These are phyloP conservation scores for Pyrus communis DNA, from an alignment of 306 rosid genomes.

Conservation along the genomic window DNA sequence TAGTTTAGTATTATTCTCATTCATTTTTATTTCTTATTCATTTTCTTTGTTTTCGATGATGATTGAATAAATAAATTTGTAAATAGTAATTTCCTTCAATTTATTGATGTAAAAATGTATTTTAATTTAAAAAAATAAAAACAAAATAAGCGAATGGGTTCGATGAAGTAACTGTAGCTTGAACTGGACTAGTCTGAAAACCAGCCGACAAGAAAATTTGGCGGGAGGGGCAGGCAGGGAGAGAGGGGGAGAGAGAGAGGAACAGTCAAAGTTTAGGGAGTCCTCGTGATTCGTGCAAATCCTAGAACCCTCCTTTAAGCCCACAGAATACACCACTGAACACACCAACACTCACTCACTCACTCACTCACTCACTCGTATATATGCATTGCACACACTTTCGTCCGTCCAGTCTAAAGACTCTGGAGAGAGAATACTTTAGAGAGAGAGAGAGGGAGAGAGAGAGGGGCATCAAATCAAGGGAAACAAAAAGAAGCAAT, in stretches of 20 bases:
- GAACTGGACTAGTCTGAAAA: not conserved
- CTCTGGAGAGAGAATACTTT: not conserved
- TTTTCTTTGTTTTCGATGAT: no score
- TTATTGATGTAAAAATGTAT: not conserved
- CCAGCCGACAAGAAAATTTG: not conserved
- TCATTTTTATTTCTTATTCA: no score
- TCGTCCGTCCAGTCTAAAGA: not conserved
- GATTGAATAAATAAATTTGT: no score
- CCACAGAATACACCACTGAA: not conserved
- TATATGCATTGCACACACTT: not conserved
- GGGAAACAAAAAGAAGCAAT: not conserved
- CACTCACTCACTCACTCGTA: not conserved
- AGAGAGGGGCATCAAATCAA: not conserved
- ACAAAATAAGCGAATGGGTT: not conserved
- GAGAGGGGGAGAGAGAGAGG: not conserved
- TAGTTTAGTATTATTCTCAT: no score
- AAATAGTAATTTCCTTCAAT: no score
- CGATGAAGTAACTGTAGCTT: not conserved
- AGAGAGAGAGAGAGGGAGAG: not conserved
- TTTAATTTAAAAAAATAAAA: not conserved
- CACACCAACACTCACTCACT: not conserved
- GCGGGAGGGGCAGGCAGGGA: not conserved
- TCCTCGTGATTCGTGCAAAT: slow-evolving; percentile 22
- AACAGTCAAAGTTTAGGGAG: not conserved
- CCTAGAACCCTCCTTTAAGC: slow-evolving; percentile 20